These are phyloP conservation scores for Penicillium canariense DNA, from an alignment of 495 filamentous ascomycete species.

Conservation along the genomic window DNA sequence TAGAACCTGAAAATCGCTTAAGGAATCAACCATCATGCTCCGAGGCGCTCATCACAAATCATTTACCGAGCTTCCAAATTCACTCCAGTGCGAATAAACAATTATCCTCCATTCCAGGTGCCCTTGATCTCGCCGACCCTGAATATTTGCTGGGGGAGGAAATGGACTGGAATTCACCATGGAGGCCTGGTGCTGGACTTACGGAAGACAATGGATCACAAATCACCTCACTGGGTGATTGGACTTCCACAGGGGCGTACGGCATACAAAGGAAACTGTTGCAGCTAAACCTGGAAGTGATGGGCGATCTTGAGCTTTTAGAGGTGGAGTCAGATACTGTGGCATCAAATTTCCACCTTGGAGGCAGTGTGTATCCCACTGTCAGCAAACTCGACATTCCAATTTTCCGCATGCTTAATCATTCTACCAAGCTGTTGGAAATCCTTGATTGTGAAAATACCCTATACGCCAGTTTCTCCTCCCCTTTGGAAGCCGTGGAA, in stretches of 20 bases:
- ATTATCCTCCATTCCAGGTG: background rate
- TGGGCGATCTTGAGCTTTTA: constrained; percentile 20
- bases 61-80: background rate
- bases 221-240: background rate
- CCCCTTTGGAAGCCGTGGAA: background rate
- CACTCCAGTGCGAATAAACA: background rate
- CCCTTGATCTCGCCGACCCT: background rate
- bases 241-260: background rate
- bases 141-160: background rate
- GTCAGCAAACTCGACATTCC: constrained; percentile 16
- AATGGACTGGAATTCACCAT: background rate
- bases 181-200: background rate
- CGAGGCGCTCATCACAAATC: background rate
- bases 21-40: background rate
- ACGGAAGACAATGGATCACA: background rate
- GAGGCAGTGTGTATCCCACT: background rate
- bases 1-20: background rate
- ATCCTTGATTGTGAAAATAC: constrained; percentile 5
- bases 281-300: constrained; percentile 15
- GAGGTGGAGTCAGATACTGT: background rate
- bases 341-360: background rate
- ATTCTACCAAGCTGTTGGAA: constrained; percentile 19
- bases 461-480: background rate
- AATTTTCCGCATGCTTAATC: constrained; percentile 19
- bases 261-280: constrained; percentile 11